Percentiles rank a stretch among this genome's conserved stretches.
These are phyloP conservation scores for Phytophthora crassamura DNA, from an alignment of 352 stramenopile species.

Conservation along the genomic window DNA sequence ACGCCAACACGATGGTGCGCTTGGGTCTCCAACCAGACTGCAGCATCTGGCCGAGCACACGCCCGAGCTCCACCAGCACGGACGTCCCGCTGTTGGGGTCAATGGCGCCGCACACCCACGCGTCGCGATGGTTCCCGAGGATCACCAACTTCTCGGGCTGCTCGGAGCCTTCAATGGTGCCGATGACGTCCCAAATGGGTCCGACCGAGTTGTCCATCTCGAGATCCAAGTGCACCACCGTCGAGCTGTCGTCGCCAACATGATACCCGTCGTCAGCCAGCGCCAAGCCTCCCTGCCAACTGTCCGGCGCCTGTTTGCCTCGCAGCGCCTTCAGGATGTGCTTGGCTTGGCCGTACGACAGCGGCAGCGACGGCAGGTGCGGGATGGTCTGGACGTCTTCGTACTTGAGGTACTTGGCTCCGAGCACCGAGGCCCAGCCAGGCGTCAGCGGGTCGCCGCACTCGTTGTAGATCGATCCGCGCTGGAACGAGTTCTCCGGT, in stretches of 20 bases:
- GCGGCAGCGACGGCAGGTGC: slow-evolving; percentile 67
- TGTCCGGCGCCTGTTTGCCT: slow-evolving; percentile 52
- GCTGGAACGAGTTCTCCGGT: slow-evolving; percentile 77
- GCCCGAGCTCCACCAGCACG: slow-evolving; percentile 77
- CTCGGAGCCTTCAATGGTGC: slow-evolving; percentile 62
- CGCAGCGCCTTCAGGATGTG: slow-evolving; percentile 67
- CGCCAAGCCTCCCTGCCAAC: slow-evolving; percentile 65
- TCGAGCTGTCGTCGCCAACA: slow-evolving; percentile 70
- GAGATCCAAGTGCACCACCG: slow-evolving; percentile 61
- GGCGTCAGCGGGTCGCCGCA: slow-evolving; percentile 76
- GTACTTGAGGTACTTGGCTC: slow-evolving; percentile 43
- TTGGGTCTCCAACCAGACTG: slow-evolving; percentile 68
- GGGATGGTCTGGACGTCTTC: slow-evolving; percentile 66
- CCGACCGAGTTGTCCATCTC: slow-evolving; percentile 79
- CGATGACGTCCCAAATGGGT: slow-evolving; percentile 90
- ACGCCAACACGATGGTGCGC: slow-evolving; percentile 79
- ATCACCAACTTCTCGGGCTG: slow-evolving; percentile 73
- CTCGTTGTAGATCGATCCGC: slow-evolving; percentile 85
- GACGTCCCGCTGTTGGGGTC: slow-evolving; percentile 87
- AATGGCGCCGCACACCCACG: slow-evolving; percentile 88
- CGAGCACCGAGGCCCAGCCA: slow-evolving; percentile 48
- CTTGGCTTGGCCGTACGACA: slow-evolving; percentile 82
- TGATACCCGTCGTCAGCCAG: slow-evolving; percentile 63
- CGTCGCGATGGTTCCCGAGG: slow-evolving; percentile 91
- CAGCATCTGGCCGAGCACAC: slow-evolving; percentile 67